phyloP scores from a whole-genome alignment of 352 stramenopile species.

The Globisporangium yorkense region DNA sequence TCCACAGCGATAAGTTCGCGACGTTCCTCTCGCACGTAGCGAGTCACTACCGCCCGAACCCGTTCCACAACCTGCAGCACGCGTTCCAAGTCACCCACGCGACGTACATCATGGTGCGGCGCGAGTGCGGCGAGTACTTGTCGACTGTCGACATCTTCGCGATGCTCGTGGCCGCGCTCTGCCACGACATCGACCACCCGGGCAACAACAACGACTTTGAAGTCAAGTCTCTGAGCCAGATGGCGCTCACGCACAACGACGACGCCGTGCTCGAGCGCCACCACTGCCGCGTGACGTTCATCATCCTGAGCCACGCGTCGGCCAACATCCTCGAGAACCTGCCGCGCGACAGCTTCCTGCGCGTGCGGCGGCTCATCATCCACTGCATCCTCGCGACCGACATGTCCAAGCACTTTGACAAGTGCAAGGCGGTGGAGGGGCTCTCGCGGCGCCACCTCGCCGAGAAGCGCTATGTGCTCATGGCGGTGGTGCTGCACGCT shows the following conservation, averaged over 20 bases:
- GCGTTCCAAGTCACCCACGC: slow-evolving; percentile 60
- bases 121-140: slow-evolving; percentile 56
- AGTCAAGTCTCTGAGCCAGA: slow-evolving; percentile 59
- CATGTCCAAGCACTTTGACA: slow-evolving; percentile 74
- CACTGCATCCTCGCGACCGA: slow-evolving; percentile 71
- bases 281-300: slow-evolving; percentile 69
- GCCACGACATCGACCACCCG: slow-evolving; percentile 82
- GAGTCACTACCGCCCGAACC: slow-evolving; percentile 68
- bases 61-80: slow-evolving; percentile 83
- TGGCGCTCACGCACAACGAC: slow-evolving; percentile 84
- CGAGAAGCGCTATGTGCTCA: slow-evolving; percentile 51
- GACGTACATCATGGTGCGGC: slow-evolving; percentile 50
- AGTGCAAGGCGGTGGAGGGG: slow-evolving; percentile 57
- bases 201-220: slow-evolving; percentile 85
- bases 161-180: slow-evolving; percentile 63
- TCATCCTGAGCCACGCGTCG: slow-evolving; percentile 50
- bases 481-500: slow-evolving; percentile 64
- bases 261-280: slow-evolving; percentile 80
- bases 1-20: slow-evolving; percentile 48
- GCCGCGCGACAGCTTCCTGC: slow-evolving; percentile 34
- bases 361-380: slow-evolving; percentile 58
- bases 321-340: slow-evolving; percentile 69
- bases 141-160: slow-evolving; percentile 64
- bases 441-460: slow-evolving; percentile 49
- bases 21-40: slow-evolving; percentile 47